Evolutionary conservation across 2,329 filamentous ascomycete genomes (phyloP).

Genomic region (Ophiostoma fasciatum): DNA sequence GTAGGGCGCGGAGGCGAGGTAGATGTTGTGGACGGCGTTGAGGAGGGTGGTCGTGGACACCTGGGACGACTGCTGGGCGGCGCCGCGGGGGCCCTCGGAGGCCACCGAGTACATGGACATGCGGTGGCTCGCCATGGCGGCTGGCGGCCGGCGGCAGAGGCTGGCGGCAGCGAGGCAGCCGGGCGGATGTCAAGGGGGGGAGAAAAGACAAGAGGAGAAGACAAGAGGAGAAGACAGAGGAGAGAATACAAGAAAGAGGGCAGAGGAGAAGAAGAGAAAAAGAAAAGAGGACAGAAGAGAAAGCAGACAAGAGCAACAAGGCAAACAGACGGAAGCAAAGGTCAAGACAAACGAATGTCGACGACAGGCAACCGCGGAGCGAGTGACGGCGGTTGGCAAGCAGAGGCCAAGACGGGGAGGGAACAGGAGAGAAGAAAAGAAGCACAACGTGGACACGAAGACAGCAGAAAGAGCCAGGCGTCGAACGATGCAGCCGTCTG

Average conservation of each 20-base stretch:
- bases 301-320: neutral
- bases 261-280: neutral
- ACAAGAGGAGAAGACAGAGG: neutral
- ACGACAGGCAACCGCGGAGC: slow-evolving; percentile 36
- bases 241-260: neutral
- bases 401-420: no score
- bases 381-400: slow-evolving; percentile 35
- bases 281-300: slow-evolving; percentile 9
- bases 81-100: slow-evolving; percentile 43
- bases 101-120: slow-evolving; percentile 56
- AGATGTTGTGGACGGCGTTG: slow-evolving; percentile 82
- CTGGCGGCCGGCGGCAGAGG: slow-evolving; percentile 15
- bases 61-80: slow-evolving; percentile 57
- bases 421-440: slow-evolving; percentile 3
- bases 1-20: slow-evolving; percentile 70
- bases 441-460: slow-evolving; percentile 1
- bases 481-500: no score
- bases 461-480: slow-evolving; percentile 14
- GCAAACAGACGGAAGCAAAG: neutral
- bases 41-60: slow-evolving; percentile 87
- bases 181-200: slow-evolving; percentile 10
- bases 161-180: no score
- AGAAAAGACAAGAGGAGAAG: neutral
- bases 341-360: slow-evolving; percentile 13
- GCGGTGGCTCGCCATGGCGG: slow-evolving; percentile 42